phyloP scores from a whole-genome alignment of 2,329 filamentous ascomycete genomes.

The Fusarium tuaranense region DNA sequence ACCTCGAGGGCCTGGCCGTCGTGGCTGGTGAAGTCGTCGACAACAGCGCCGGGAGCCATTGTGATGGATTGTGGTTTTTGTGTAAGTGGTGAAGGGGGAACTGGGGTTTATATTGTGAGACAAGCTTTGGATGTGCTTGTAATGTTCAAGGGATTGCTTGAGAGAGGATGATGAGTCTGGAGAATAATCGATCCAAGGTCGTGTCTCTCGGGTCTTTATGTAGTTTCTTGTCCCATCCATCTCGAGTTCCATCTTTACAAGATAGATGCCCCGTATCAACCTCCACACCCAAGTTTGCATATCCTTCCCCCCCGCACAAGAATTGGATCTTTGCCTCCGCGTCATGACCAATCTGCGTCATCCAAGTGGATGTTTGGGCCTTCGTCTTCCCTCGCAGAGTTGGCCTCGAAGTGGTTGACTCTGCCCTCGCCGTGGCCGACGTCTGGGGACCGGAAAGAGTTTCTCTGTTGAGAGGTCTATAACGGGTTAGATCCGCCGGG shows the following conservation, averaged over 20 bases:
- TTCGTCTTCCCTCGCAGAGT: slow-evolving; percentile 31
- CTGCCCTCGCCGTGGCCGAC: slow-evolving; percentile 26
- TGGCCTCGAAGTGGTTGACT: slow-evolving; percentile 29
- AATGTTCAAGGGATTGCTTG: not conserved
- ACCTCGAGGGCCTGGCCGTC: slow-evolving; percentile 56
- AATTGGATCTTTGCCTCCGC: slow-evolving; percentile 14
- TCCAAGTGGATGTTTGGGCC: slow-evolving; percentile 31
- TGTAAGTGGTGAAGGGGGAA: slow-evolving; percentile 20
- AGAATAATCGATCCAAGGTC: slow-evolving; percentile 1
- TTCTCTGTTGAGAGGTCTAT: slow-evolving; percentile 30
- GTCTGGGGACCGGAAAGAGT: slow-evolving; percentile 38
- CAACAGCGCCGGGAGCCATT: slow-evolving; percentile 43
- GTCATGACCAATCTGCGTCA: slow-evolving; percentile 40
- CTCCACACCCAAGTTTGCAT: slow-evolving; percentile 22
- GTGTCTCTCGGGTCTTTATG: slow-evolving; percentile 26
- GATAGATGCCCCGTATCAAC: slow-evolving; percentile 8
- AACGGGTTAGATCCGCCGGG: slow-evolving; percentile 41
- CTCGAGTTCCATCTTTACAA: not conserved
- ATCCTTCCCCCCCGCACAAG: slow-evolving; percentile 32
- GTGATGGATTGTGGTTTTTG: slow-evolving; percentile 25
- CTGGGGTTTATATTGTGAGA: not conserved
- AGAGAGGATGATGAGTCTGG: slow-evolving; percentile 28
- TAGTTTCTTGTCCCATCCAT: slow-evolving; percentile 22
- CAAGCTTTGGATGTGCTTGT: not conserved
- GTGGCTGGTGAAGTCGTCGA: slow-evolving; percentile 41